Conservation (phyloP, 2,329 filamentous ascomycete genomes). For the Diaporthe helianthi region DNA sequence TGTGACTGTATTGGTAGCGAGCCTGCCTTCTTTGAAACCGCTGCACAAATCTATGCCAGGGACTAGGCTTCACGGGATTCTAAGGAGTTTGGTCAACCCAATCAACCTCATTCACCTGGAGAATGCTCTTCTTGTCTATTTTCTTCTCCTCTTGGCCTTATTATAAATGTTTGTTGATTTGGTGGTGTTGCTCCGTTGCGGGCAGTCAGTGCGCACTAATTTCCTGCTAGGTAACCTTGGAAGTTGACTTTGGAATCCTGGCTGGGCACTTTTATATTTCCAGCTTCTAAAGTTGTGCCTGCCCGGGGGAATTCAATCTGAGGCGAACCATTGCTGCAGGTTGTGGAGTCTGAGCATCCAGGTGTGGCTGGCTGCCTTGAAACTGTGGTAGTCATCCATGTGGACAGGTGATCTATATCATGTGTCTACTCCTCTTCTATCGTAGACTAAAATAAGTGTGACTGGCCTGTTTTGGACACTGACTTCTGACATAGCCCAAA, state of each 20-base stretch:
- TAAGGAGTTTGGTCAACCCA: background rate
- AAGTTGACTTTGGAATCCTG: background rate
- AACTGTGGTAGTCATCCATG: no score
- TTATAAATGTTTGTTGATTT: background rate
- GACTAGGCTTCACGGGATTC: background rate
- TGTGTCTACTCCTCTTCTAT: background rate
- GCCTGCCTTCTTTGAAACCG: background rate
- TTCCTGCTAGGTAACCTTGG: no score
- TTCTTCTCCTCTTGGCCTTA: no score
- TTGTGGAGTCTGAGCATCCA: background rate
- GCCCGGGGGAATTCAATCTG: background rate
- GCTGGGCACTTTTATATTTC: background rate
- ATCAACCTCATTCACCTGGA: background rate
- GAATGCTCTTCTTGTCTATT: background rate
- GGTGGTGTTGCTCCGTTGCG: background rate
- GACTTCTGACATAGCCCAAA: background rate
- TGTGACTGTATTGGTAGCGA: background rate
- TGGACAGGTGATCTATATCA: background rate
- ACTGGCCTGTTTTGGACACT: background rate
- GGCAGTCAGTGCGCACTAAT: background rate
- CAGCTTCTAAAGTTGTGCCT: background rate
- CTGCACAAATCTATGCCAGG: background rate
- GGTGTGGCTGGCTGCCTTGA: background rate
- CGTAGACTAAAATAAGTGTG: no score
- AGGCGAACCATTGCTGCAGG: background rate